Evolutionary conservation across 257 asterid species (phyloP), one percentile per base, ranked within the genome.

Genomic region (Solanum sitiens): DNA sequence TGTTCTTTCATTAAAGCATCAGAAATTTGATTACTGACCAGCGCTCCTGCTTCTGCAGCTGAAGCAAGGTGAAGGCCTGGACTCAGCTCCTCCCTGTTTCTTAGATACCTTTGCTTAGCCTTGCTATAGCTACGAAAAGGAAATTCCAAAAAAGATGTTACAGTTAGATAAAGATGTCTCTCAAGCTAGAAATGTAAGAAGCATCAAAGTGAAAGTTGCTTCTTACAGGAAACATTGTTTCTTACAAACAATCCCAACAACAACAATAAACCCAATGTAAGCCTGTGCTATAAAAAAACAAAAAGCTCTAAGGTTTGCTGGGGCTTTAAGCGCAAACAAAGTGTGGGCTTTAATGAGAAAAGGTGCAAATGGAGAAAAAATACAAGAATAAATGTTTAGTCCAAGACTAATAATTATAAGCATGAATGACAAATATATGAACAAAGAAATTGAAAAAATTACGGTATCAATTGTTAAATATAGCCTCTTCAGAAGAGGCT

Each of bases 11-110:
- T 23, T 72, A 32, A 83, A 77, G 68, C 45, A 88, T 86, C 35
- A 72, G 75, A 83, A 89, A 88, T 74, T 87, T 47, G 89, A 86
- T 86, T 84, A 92, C 97, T 87, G 76, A 97, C 99, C 98, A 96
- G 86, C 53, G 96, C 98, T 88, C 99, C 99, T 73, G 99, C 99
- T 89, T 97, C 99, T 89, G 98, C 99, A 83, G 99, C 99, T 84
- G 99, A 92, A 30, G 95, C 98, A 88, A 97, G 99, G 94, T 97
- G 99, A 89, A 96, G 95, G 71, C 86, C 94, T 27, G 99, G 98
- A 92, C 93, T 93, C 86, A 96, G 92, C 93, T 93, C 89, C 90
- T 93, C 92, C 91, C 98, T 91, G 87, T 86, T 93, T 87, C 90
- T 91, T 91, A 96, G 86, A 89, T 97, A 94, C 42, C 98, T 94